Evolutionary conservation across 1,139 yeast genomes (phyloP).

Genomic region (Arxiozyma heterogenica): DNA sequence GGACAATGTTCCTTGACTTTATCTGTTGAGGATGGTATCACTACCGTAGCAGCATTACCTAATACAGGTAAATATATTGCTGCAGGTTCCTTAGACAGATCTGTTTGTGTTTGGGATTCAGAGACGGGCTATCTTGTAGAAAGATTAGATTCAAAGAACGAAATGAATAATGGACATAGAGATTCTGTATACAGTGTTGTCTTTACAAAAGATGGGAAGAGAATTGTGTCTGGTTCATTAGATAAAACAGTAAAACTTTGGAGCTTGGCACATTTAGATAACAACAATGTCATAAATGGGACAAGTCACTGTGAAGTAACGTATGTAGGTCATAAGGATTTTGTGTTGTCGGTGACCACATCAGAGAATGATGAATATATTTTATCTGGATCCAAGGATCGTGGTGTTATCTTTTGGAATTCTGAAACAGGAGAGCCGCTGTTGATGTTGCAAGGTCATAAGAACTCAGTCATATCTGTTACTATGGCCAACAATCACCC

Average conservation of each 20-base stretch:
- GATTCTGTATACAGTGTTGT: constrained; percentile 94
- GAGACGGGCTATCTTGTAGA: constrained; percentile 86
- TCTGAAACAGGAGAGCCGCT: constrained; percentile 83
- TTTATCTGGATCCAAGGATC: constrained; percentile 88
- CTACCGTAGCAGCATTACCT: constrained; percentile 93
- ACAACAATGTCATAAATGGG: constrained; percentile 10
- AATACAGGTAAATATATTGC: constrained; percentile 82
- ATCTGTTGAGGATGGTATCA: constrained; percentile 92
- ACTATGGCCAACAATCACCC: constrained; percentile 75
- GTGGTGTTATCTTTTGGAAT: constrained; percentile 97
- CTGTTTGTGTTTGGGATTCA: constrained; percentile 95
- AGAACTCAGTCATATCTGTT: constrained; percentile 89
- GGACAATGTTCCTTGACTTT: constrained; percentile 84
- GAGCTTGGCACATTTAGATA: constrained; percentile 51
- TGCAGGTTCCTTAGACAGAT: constrained; percentile 91
- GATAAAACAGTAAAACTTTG: constrained; percentile 93
- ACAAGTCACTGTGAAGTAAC: constrained; percentile 61
- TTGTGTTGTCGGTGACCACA: constrained; percentile 84
- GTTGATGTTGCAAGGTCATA: constrained; percentile 92
- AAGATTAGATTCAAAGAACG: constrained; percentile 81
- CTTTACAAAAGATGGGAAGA: constrained; percentile 82
- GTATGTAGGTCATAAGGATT: constrained; percentile 91
- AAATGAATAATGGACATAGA: constrained; percentile 83
- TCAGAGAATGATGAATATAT: constrained; percentile 90
- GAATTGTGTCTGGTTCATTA: constrained; percentile 86